Conservation (phyloP, 2,329 filamentous ascomycete species). For the Chaetomium sp. region DNA sequence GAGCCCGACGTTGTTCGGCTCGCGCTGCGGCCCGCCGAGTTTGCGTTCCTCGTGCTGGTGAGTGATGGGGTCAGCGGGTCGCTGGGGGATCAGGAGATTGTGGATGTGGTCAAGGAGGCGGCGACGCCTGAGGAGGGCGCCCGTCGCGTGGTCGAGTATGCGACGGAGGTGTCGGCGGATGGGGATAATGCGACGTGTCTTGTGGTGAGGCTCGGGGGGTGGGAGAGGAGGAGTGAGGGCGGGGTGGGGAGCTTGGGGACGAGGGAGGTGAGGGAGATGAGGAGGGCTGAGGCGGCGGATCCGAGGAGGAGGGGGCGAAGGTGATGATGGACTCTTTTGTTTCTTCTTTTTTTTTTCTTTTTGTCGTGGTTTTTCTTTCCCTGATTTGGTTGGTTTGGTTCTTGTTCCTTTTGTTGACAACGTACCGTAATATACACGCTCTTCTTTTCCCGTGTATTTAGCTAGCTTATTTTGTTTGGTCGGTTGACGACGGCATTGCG, state of each 20-base stretch:
- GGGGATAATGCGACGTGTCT: constrained; percentile 72
- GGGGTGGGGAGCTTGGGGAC: constrained; percentile 87
- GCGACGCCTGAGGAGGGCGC: constrained; percentile 86
- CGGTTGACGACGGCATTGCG: background rate
- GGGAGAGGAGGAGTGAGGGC: constrained; percentile 76
- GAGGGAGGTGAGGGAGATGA: constrained; percentile 85
- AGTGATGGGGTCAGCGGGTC: constrained; percentile 87
- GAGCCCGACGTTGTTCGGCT: constrained; percentile 85
- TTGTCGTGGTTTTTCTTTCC: background rate
- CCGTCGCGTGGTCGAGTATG: constrained; percentile 77
- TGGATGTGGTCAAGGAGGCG: constrained; percentile 93
- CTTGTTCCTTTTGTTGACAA: no score
- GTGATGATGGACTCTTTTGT: constrained; percentile 33
- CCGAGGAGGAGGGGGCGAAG: constrained; percentile 70
- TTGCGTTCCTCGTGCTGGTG: constrained; percentile 84
- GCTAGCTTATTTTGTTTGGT: background rate
- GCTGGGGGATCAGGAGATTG: constrained; percentile 89
- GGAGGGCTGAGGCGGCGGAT: constrained; percentile 77
- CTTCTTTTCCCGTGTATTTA: no score
- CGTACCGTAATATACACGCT: no score
- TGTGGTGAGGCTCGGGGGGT: constrained; percentile 67
- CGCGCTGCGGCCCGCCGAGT: constrained; percentile 81
- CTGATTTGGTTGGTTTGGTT: no score
- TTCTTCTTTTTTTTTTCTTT: constrained; percentile 11
- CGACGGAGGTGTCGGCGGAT: constrained; percentile 74